These are phyloP conservation scores for Chamaecrista fasciculata DNA, from an alignment of 306 rosid species.

Conservation along the genomic window DNA sequence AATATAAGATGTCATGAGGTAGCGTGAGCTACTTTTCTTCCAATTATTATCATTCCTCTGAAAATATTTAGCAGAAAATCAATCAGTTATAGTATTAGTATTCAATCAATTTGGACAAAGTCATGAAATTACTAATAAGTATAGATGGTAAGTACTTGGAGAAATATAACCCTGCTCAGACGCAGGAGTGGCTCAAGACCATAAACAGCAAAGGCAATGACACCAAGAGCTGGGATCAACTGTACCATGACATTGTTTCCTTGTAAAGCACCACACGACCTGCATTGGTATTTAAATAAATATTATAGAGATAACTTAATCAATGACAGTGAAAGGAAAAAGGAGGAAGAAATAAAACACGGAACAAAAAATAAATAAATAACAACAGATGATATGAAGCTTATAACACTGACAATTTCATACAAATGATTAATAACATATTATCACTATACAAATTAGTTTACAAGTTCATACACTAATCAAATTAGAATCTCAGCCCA, in stretches of 20 bases:
- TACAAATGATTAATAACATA: not conserved
- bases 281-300: conserved; percentile 34
- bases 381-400: conserved; percentile 15
- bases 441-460: conserved; percentile 17
- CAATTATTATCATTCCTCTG: conserved; percentile 81
- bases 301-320: conserved; percentile 4
- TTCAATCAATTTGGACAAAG: conserved; percentile 26
- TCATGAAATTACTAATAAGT: conserved; percentile 15
- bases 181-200: conserved; percentile 86
- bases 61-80: conserved; percentile 31
- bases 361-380: not conserved
- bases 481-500: conserved; percentile 6
- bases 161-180: conserved; percentile 61
- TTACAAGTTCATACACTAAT: conserved; percentile 24
- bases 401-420: conserved; percentile 14
- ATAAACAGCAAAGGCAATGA: conserved; percentile 87
- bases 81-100: conserved; percentile 11
- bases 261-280: conserved; percentile 61
- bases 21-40: conserved; percentile 72
- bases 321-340: not conserved
- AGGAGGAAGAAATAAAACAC: conserved; percentile 14
- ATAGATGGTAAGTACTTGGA: conserved; percentile 51
- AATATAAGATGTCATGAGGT: conserved; percentile 64
- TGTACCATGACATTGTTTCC: conserved; percentile 57
- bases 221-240: conserved; percentile 73